A percentile compares a stretch with the other conserved stretches of the same genome.
Evolutionary conservation across 208 protist genomes (phyloP).

Genomic region (Wallacemonas collosoma): DNA sequence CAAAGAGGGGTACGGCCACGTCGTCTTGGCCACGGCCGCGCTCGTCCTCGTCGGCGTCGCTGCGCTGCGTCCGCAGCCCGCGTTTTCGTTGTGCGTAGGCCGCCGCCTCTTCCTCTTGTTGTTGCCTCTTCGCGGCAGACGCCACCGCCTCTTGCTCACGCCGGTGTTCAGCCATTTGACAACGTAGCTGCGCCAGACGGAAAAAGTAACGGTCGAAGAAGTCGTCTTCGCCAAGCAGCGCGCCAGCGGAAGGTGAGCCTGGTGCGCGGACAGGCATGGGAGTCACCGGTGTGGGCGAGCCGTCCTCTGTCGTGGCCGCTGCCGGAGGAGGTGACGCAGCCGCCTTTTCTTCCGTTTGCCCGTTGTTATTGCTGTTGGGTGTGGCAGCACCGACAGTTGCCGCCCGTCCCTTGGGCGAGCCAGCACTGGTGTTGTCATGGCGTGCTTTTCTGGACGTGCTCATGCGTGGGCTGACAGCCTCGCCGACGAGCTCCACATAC

Average conservation of each 20-base stretch:
- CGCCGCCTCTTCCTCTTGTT: background rate
- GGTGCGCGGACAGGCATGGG: background rate
- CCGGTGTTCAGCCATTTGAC: slow-evolving; percentile 31
- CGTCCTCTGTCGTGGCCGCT: background rate
- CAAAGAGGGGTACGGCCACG: slow-evolving; percentile 32
- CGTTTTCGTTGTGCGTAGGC: slow-evolving; percentile 2
- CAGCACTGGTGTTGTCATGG: background rate
- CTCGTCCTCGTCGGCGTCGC: slow-evolving; percentile 2
- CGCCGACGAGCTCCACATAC: slow-evolving; percentile 61
- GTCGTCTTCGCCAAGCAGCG: slow-evolving; percentile 50
- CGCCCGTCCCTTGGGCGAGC: slow-evolving; percentile 5
- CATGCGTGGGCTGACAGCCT: slow-evolving; percentile 35
- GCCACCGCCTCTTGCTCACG: slow-evolving; percentile 6
- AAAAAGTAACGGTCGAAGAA: slow-evolving; percentile 90
- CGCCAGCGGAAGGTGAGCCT: slow-evolving; percentile 1
- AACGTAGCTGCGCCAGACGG: slow-evolving; percentile 72
- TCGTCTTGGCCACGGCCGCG: slow-evolving; percentile 15
- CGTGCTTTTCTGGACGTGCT: slow-evolving; percentile 16
- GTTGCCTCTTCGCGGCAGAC: background rate
- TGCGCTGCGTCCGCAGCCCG: background rate
- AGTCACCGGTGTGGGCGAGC: background rate
- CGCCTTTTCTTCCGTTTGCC: background rate
- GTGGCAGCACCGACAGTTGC: background rate
- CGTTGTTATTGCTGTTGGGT: background rate
- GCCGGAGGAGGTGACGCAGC: background rate